These are phyloP conservation scores for Cytospora mali DNA, from an alignment of 2,329 filamentous ascomycete genomes.

Conservation along the genomic window DNA sequence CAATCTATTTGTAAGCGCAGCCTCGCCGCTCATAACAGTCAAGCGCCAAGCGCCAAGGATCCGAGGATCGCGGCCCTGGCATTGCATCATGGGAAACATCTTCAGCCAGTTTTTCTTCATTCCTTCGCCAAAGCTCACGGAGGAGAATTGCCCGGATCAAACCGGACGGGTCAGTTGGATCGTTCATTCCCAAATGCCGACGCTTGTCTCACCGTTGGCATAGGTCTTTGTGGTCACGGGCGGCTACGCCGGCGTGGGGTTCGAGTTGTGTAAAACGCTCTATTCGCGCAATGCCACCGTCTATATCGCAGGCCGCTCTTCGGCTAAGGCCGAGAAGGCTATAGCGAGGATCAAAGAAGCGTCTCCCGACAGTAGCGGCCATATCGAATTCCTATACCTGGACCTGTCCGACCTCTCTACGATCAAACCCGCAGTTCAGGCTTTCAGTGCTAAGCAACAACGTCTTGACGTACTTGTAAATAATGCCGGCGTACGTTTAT, in stretches of 20 bases:
- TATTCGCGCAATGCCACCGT: conserved; percentile 52
- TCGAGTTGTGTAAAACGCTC: conserved; percentile 50
- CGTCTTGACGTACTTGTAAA: conserved; percentile 18
- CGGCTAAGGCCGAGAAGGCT: conserved; percentile 2
- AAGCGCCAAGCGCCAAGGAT: too few relatives aligned
- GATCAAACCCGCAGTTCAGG: conserved; percentile 6
- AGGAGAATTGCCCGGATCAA: conserved; percentile 35
- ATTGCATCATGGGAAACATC: conserved; percentile 31
- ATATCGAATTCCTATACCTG: conserved; percentile 1
- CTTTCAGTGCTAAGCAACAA: conserved; percentile 4
- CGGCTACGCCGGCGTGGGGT: conserved; percentile 40
- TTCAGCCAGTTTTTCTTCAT: conserved; percentile 34
- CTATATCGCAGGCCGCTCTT: conserved; percentile 48
- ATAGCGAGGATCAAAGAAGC: neutral
- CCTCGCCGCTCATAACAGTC: too few relatives aligned
- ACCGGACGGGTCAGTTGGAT: conserved; percentile 30
- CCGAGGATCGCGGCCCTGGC: neutral
- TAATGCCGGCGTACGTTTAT: conserved; percentile 29
- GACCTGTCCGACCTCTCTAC: conserved; percentile 19
- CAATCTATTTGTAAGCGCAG: too few relatives aligned
- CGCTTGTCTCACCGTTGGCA: neutral
- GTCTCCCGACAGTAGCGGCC: conserved; percentile 3
- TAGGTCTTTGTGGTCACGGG: conserved; percentile 45
- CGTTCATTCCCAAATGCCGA: conserved; percentile 18
- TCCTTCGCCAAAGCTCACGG: conserved; percentile 30